Percentiles rank a stretch among this genome's conserved stretches.
phyloP scores from a whole-genome alignment of 176 grass and related monocot species.

The Aechmea fasciata region DNA sequence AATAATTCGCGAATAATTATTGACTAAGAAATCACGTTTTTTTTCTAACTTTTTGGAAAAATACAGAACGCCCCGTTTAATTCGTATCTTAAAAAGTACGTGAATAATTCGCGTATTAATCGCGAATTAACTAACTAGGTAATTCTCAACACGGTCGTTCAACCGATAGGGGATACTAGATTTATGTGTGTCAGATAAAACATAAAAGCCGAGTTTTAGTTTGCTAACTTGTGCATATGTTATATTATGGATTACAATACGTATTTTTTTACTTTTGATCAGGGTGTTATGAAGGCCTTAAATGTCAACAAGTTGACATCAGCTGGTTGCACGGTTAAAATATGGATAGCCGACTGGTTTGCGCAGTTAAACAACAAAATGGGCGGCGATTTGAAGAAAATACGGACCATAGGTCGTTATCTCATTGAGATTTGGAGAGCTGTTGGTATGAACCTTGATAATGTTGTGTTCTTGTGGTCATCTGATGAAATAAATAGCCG shows the following conservation, averaged over 20 bases:
- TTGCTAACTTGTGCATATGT: too few relatives aligned
- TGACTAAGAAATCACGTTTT: too few relatives aligned
- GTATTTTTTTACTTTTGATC: neutral
- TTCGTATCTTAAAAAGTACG: too few relatives aligned
- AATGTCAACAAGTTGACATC: slow-evolving; percentile 75
- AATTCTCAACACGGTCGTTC: too few relatives aligned
- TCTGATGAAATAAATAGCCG: slow-evolving; percentile 71
- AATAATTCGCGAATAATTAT: too few relatives aligned
- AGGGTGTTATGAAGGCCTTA: slow-evolving; percentile 81
- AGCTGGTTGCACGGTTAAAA: slow-evolving; percentile 72
- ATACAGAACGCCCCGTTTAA: too few relatives aligned
- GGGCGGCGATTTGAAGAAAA: slow-evolving; percentile 72
- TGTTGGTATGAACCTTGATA: slow-evolving; percentile 64
- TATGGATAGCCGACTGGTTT: slow-evolving; percentile 93
- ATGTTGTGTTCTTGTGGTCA: slow-evolving; percentile 76
- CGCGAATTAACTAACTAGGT: too few relatives aligned
- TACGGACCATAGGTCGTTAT: slow-evolving; percentile 58
- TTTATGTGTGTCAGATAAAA: too few relatives aligned
- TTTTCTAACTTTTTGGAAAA: too few relatives aligned
- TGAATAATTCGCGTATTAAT: too few relatives aligned
- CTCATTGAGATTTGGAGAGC: slow-evolving; percentile 93
- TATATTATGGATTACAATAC: neutral
- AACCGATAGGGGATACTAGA: too few relatives aligned
- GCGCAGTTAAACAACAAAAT: slow-evolving; percentile 91
- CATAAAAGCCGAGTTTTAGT: too few relatives aligned